Percentiles rank a stretch among this genome's conserved stretches.
phyloP scores from a whole-genome alignment of 208 protist species.

The Angomonas deanei region DNA sequence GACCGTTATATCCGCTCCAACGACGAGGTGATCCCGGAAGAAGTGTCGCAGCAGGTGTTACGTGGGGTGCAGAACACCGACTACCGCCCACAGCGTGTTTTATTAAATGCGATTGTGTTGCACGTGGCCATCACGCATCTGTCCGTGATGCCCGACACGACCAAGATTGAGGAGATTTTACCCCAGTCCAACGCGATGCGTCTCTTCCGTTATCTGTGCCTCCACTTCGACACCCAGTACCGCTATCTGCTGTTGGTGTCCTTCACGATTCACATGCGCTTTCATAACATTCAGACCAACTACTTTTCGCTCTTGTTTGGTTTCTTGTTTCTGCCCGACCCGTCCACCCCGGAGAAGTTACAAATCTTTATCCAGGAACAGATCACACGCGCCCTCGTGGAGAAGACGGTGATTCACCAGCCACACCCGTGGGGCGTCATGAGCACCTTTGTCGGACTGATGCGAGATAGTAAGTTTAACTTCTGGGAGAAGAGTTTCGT shows the following conservation, averaged over 20 bases:
- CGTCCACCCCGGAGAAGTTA: conserved; percentile 32
- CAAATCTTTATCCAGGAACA: conserved; percentile 96
- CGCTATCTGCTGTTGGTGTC: conserved; percentile 96
- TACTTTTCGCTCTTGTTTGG: conserved; percentile 98
- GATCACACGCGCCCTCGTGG: conserved; percentile 92
- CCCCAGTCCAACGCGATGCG: conserved; percentile 87
- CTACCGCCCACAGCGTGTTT: conserved; percentile 27
- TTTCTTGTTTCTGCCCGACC: conserved; percentile 92
- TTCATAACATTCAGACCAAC: conserved; percentile 99
- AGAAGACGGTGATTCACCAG: conserved; percentile 97
- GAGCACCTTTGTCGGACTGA: conserved; percentile 99
- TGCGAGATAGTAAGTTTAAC: conserved; percentile 93
- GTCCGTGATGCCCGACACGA: conserved; percentile 16
- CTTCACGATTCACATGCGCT: conserved; percentile 98
- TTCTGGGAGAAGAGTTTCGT: conserved; percentile 97
- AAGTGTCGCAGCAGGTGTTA: conserved; percentile 18
- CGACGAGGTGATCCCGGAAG: conserved; percentile 29
- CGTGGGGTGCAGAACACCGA: conserved; percentile 60
- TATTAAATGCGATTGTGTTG: conserved; percentile 98
- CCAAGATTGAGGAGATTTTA: conserved; percentile 25
- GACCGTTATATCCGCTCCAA: conserved; percentile 35
- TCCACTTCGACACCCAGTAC: conserved; percentile 88
- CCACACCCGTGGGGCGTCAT: conserved; percentile 99
- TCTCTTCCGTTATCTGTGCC: conserved; percentile 93
- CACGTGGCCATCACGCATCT: conserved; percentile 89